phyloP scores from a whole-genome alignment of 768 basidiomycete genomes.

The Leccinellum albellum region DNA sequence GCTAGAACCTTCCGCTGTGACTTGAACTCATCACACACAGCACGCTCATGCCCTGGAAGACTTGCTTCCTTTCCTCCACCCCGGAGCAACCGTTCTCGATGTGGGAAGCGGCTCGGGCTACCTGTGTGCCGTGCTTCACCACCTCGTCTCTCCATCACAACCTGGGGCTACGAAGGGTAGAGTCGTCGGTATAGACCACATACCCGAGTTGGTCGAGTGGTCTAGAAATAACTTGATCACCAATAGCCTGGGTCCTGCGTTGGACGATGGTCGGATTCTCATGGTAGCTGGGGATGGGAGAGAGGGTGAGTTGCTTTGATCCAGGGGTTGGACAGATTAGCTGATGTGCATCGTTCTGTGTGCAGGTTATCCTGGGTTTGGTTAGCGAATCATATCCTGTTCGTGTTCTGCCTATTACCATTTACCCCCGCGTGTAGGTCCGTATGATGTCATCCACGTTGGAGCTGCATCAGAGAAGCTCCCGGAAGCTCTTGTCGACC shows the following conservation, averaged over 20 bases:
- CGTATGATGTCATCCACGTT: constrained; percentile 87
- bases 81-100: constrained; percentile 78
- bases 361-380: constrained; percentile 35
- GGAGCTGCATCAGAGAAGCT: constrained; percentile 84
- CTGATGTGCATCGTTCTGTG: background rate
- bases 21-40: constrained; percentile 32
- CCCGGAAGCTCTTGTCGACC: constrained; percentile 69
- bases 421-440: constrained; percentile 37
- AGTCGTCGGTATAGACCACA: constrained; percentile 90
- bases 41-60: constrained; percentile 85
- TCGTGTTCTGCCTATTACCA: background rate
- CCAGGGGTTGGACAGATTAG: background rate
- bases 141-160: constrained; percentile 47
- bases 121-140: constrained; percentile 75
- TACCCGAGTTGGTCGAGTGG: constrained; percentile 71
- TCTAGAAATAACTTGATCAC: constrained; percentile 61
- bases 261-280: constrained; percentile 54
- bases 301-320: constrained; percentile 42
- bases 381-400: constrained; percentile 19
- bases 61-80: constrained; percentile 66
- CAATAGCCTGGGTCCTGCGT: constrained; percentile 56
- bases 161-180: constrained; percentile 37
- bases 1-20: background rate
- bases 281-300: constrained; percentile 80
- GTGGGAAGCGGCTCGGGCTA: constrained; percentile 90